Evolutionary conservation across 805 yeast genomes (phyloP).

Genomic region (Metschnikowia colocasiae): DNA sequence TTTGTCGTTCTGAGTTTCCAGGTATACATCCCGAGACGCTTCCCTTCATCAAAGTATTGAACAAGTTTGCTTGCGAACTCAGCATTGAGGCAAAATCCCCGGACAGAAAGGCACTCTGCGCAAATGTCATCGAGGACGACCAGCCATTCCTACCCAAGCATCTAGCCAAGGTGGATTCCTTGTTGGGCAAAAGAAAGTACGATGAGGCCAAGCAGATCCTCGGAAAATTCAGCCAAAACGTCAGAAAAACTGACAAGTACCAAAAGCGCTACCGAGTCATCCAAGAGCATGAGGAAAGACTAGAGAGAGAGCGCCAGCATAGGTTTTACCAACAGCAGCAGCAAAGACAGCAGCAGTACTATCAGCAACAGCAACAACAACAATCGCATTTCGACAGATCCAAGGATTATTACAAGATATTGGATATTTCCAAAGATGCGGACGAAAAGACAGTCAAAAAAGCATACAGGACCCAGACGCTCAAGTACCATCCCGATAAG

Average conservation of each 20-base stretch:
- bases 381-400: slow-evolving; percentile 34
- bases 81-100: slow-evolving; percentile 25
- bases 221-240: slow-evolving; percentile 30
- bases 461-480: slow-evolving; percentile 75
- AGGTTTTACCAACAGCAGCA: slow-evolving; percentile 30
- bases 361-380: slow-evolving; percentile 31
- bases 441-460: slow-evolving; percentile 68
- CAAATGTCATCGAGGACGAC: slow-evolving; percentile 14
- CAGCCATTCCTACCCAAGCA: slow-evolving; percentile 40
- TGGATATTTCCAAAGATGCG: slow-evolving; percentile 67
- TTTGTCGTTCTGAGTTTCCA: slow-evolving; percentile 23
- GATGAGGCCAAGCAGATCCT: slow-evolving; percentile 39
- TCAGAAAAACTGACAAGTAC: slow-evolving; percentile 39
- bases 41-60: slow-evolving; percentile 29
- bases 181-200: slow-evolving; percentile 31
- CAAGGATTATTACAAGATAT: slow-evolving; percentile 75
- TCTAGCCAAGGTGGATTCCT: slow-evolving; percentile 32
- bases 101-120: slow-evolving; percentile 25
- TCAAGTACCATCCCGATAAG: slow-evolving; percentile 90
- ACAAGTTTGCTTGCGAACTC: slow-evolving; percentile 41
- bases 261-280: slow-evolving; percentile 31
- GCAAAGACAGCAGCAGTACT: slow-evolving; percentile 44
- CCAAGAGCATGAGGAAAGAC: slow-evolving; percentile 24
- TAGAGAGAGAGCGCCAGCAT: slow-evolving; percentile 21
- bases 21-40: slow-evolving; percentile 16